Conservation (phyloP, 2,329 filamentous ascomycete genomes). For the Stromatinia cepivora region DNA sequence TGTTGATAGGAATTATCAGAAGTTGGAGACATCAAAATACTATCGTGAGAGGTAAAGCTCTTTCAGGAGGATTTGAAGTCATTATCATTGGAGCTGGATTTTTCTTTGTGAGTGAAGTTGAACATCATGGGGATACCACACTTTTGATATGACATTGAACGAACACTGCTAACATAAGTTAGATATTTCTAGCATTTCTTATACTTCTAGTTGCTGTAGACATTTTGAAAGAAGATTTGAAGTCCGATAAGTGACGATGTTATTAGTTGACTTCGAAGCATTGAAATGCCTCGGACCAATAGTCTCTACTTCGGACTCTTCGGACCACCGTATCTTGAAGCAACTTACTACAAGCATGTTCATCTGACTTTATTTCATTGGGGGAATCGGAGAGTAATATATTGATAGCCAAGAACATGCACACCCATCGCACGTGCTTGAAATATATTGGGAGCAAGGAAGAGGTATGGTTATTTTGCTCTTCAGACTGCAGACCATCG, state of each 20-base stretch:
- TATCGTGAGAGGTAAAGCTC: conserved; percentile 56
- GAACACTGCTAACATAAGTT: conserved; percentile 14
- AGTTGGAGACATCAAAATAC: conserved; percentile 63
- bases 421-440: not conserved
- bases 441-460: not conserved
- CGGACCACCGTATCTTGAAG: not conserved
- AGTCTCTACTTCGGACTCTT: conserved; percentile 8
- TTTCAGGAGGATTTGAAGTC: conserved; percentile 61
- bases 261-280: not conserved
- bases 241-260: conserved; percentile 3
- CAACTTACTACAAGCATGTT: not conserved
- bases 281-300: conserved; percentile 4
- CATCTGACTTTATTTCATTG: not conserved
- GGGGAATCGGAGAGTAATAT: not conserved
- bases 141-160: not conserved
- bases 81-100: conserved; percentile 48
- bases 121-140: not conserved
- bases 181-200: conserved; percentile 38
- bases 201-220: conserved; percentile 37
- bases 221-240: conserved; percentile 35
- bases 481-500: not conserved
- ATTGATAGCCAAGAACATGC: conserved; percentile 7
- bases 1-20: conserved; percentile 55
- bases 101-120: conserved; percentile 48
- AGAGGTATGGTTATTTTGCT: not conserved